A percentile compares a stretch with the other conserved stretches of the same genome.
Conservation (phyloP, 2,329 filamentous ascomycete genomes). For the Colletotrichum tropicale region DNA sequence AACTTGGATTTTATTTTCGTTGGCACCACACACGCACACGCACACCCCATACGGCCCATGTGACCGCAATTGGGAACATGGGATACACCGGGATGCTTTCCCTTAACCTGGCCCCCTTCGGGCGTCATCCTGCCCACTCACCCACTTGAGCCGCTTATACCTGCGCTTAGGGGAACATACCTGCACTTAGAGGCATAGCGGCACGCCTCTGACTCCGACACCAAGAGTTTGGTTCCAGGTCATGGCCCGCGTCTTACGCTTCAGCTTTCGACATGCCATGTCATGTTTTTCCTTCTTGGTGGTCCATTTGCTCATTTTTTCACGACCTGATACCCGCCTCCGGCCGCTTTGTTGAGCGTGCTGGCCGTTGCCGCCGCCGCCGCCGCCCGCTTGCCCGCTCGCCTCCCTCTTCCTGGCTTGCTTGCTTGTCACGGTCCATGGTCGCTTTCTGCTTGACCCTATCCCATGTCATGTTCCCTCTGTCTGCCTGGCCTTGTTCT, state of each 20-base stretch:
- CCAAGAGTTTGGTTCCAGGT: conserved; percentile 19
- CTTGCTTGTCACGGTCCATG: not conserved
- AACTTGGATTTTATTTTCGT: not conserved
- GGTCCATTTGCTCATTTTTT: not conserved
- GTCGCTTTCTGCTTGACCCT: not conserved
- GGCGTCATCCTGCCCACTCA: conserved; percentile 24
- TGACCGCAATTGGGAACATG: conserved; percentile 16
- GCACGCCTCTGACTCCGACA: conserved; percentile 16
- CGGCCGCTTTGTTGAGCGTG: not conserved
- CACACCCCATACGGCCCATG: conserved; percentile 18
- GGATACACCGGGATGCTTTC: conserved; percentile 27
- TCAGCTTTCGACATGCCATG: not conserved
- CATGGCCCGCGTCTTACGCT: conserved; percentile 1
- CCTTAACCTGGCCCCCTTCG: conserved; percentile 16
- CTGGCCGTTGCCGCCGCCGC: not conserved
- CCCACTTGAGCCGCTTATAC: conserved; percentile 24
- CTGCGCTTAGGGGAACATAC: conserved; percentile 26
- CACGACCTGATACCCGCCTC: not conserved
- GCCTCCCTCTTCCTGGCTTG: not conserved
- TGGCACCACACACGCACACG: not conserved
- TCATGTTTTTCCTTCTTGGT: not conserved
- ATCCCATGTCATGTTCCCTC: not conserved
- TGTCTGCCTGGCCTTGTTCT: not conserved
- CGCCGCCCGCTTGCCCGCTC: not conserved
- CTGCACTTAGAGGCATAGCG: conserved; percentile 20